Percentiles rank a stretch among this genome's conserved stretches.
phyloP scores from a whole-genome alignment of 2,329 filamentous ascomycete species.

The Colletotrichum cereale region DNA sequence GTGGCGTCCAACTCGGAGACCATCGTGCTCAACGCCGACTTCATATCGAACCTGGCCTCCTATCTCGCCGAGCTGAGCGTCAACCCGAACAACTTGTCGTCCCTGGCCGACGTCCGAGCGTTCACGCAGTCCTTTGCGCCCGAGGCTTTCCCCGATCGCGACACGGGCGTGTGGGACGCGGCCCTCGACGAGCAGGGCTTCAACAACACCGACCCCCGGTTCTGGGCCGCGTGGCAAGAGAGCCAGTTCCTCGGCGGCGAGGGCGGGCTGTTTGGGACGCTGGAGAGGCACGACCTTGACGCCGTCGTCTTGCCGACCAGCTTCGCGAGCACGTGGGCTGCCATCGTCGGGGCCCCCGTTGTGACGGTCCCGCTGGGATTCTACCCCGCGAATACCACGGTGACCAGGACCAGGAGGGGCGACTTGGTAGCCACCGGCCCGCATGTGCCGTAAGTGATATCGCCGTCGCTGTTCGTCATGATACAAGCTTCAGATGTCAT shows the following conservation, averaged over 20 bases:
- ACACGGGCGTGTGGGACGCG: conserved; percentile 69
- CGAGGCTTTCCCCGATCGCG: conserved; percentile 72
- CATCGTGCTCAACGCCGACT: conserved; percentile 69
- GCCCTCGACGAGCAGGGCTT: conserved; percentile 61
- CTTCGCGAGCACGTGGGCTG: conserved; percentile 41
- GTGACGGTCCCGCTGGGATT: conserved; percentile 73
- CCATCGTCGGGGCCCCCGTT: conserved; percentile 56
- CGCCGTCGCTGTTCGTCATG: neutral
- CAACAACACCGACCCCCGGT: conserved; percentile 67
- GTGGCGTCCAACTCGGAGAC: conserved; percentile 37
- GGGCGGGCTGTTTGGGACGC: conserved; percentile 70
- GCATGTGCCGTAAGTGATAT: conserved; percentile 41
- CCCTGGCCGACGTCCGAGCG: conserved; percentile 62
- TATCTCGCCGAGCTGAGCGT: conserved; percentile 68
- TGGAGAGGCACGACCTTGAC: conserved; percentile 66
- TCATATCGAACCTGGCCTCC: conserved; percentile 64
- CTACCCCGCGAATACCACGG: conserved; percentile 39
- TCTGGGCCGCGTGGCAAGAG: conserved; percentile 68
- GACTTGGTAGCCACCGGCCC: conserved; percentile 40
- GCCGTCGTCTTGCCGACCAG: conserved; percentile 71
- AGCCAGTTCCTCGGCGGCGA: conserved; percentile 67
- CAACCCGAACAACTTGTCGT: conserved; percentile 68
- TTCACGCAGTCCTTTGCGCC: conserved; percentile 66
- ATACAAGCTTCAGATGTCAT: neutral
- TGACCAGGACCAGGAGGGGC: conserved; percentile 35